Percentiles rank a stretch among this genome's conserved stretches.
These are phyloP conservation scores for Cytospora piceae DNA, from an alignment of 2,329 filamentous ascomycete genomes.

Conservation along the genomic window DNA sequence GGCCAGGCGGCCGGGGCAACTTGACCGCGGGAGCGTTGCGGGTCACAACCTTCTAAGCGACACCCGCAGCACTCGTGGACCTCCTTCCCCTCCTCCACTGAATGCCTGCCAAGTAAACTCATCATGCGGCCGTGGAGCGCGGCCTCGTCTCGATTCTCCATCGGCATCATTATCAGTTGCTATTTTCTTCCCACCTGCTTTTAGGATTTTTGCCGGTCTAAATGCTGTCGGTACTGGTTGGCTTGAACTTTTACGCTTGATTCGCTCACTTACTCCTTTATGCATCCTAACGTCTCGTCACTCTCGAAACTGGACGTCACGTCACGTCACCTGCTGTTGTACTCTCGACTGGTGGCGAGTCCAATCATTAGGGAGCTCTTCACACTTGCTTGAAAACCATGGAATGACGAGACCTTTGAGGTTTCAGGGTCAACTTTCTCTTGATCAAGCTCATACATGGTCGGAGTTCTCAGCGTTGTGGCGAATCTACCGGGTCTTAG, in stretches of 20 bases:
- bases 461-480: background rate
- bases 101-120: background rate
- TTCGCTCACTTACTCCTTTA: background rate
- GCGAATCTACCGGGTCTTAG: background rate
- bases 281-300: background rate
- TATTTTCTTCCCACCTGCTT: background rate
- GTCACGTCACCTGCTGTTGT: constrained; percentile 13
- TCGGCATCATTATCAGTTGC: background rate
- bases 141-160: background rate
- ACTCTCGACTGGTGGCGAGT: constrained; percentile 1
- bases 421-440: constrained; percentile 1
- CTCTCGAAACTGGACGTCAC: constrained; percentile 3
- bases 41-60: background rate
- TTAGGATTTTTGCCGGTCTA: background rate
- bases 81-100: background rate
- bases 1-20: background rate
- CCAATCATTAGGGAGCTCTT: background rate
- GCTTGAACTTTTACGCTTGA: background rate
- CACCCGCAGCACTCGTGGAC: background rate
- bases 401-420: constrained; percentile 4
- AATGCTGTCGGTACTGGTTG: background rate
- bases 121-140: background rate
- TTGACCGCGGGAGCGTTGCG: background rate
- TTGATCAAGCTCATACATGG: constrained; percentile 1
- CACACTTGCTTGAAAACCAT: background rate